phyloP scores from a whole-genome alignment of 805 yeast genomes.

The Grigorovia humatica region DNA sequence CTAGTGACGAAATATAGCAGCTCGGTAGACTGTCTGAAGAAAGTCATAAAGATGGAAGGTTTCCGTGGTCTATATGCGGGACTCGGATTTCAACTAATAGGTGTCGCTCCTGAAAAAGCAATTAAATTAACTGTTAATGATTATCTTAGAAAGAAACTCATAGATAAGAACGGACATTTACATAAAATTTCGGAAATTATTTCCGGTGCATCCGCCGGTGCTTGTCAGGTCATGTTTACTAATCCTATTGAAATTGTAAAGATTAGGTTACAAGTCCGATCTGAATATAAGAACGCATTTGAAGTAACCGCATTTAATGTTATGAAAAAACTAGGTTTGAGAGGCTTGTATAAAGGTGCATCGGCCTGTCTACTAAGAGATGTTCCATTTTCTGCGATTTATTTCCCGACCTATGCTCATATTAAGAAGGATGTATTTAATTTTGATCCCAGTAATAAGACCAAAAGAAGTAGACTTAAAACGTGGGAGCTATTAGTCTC shows the following conservation, averaged over 20 bases:
- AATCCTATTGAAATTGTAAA: conserved; percentile 94
- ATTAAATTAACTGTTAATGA: conserved; percentile 93
- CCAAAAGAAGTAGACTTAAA: conserved; percentile 48
- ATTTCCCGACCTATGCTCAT: conserved; percentile 95
- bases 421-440: conserved; percentile 72
- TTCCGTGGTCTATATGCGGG: conserved; percentile 83
- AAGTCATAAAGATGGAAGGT: conserved; percentile 72
- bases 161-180: conserved; percentile 39
- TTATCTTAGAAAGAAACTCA: conserved; percentile 62
- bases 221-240: conserved; percentile 91
- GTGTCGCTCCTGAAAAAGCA: conserved; percentile 98
- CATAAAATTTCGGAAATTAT: conserved; percentile 55
- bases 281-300: conserved; percentile 40
- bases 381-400: conserved; percentile 93
- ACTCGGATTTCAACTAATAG: conserved; percentile 84
- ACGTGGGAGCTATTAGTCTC: conserved; percentile 77
- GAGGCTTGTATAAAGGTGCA: conserved; percentile 87
- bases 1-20: conserved; percentile 60
- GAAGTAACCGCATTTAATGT: conserved; percentile 43
- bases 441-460: conserved; percentile 63
- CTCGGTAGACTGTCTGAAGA: conserved; percentile 76
- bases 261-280: conserved; percentile 89
- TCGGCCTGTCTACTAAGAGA: conserved; percentile 86
- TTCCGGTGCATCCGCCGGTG: conserved; percentile 94
- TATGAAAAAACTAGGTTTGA: conserved; percentile 66